Base-by-base conservation (phyloP, 352 stramenopile species). In the Globisporangium alternatum region DNA sequence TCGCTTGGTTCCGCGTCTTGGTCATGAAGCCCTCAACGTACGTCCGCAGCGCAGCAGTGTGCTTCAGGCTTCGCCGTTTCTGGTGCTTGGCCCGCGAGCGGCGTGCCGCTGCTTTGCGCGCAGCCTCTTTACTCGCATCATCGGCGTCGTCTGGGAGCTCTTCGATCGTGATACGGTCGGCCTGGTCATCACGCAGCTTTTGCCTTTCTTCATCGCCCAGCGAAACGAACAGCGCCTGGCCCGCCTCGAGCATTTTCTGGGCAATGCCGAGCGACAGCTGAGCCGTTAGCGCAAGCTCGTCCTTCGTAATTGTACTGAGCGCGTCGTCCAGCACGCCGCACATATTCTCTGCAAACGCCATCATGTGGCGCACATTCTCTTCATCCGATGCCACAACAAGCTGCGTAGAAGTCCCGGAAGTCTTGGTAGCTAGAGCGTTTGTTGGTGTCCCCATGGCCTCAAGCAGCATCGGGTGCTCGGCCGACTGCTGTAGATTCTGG, bases 261-360 rank as follows among this genome's bases (percentile, higher is more conserved):
- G 86, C 78, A 49, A 94, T 82, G n/a, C 72, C 75, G 9, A 94
- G 72, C 55, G 81, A 91, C 17, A 94, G 67, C 62, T 92, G 86
- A 1, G 81, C 77, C 9, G 83, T 83, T 7, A 94, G 49, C 9
- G 73, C 60, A 30, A 91, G 71, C 62, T 94, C 86, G 56, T 90
- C 82, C 61, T 88, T 70, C 3, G 80, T 83, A 64, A 94, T 91
- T 35, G 83, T 91, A 51, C 72, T 80, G 21, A 94, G 62, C 30
- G 86, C 83, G 30, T 89, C 76, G 56, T 92, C 80, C 74, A 94
- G 81, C 15, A 83, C 85, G 6, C 61, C 68, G 64, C 86, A 94
- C 78, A 94, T 90, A 49, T 71, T 87, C 59, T 90, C 86, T 3
- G 83, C 71, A 51, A 94, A 81, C 45, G 72, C 33, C 81, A 94